Base-by-base conservation (phyloP, 495 filamentous ascomycete species). In the Tuber aestivum region DNA sequence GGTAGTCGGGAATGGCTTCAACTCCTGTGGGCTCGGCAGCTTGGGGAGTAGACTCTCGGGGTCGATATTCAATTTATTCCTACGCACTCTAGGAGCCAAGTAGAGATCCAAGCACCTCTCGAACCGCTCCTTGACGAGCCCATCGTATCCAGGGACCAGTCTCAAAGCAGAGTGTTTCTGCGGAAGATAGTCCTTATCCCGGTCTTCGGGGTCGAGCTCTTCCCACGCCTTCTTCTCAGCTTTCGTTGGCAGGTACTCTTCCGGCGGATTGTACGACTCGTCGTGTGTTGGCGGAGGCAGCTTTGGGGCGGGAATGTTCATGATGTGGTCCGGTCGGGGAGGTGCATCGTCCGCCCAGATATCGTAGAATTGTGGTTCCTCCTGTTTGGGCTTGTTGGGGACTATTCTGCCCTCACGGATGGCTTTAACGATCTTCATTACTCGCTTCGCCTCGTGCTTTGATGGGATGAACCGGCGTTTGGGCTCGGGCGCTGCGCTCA, bases 361-460 rank as follows among this genome's bases (percentile, higher is more conserved):
- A 83, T 99, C 95, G 81, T 95, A 97, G 75, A 87, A 87, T 12
- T 86, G 83, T 71, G 90, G 90, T 75, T 91, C 89, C 40, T 92
- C 82, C 78, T 89, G 87, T 20, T 92, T 92, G 1, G 94, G 90
- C 83, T 92, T 93, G 85, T 95, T 97, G 27, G 95, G 95, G 77
- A 97, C 86, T 74, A 99, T 99, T 42, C 94, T 90, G 44, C 96
- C 96, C 85, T 98, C 95, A 65, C 91, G 88, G 76, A 99, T 99
- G 37, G 95, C 95, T 83, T 92, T 93, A 56, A 97, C 95, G 78
- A 99, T 91, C 86, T 99, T 98, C 94, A 97, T 97, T 70, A 99
- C 89, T 76, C 94, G 88, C 88, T 97, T 97, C 27, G 93, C 91
- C 85, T 99, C 95, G 81, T 98, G 93, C 85, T 97, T 97, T n/a